Conservation (phyloP, 768 basidiomycete genomes). For the Psilocybe tampanensis region DNA sequence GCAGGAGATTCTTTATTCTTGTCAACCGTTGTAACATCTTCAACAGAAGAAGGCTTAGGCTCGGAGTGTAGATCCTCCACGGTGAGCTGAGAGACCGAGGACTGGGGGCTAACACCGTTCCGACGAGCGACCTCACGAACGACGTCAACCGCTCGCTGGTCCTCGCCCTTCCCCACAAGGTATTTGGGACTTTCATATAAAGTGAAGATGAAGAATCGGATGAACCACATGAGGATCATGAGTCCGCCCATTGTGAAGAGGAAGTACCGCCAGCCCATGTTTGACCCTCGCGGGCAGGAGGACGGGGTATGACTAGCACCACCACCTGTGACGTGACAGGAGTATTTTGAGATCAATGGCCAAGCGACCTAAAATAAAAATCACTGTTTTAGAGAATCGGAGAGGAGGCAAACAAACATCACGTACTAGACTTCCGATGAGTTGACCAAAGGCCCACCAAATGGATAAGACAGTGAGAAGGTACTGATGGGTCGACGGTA, state of each 20-base stretch:
- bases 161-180: slow-evolving; percentile 69
- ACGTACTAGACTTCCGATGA: slow-evolving; percentile 52
- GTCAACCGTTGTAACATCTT: too few species aligned
- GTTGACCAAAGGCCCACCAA: slow-evolving; percentile 82
- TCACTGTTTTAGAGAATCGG: slow-evolving; percentile 29
- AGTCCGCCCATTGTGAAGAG: slow-evolving; percentile 72
- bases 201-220: slow-evolving; percentile 56
- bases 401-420: neutral
- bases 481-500: slow-evolving; percentile 75
- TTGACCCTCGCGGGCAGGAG: slow-evolving; percentile 49
- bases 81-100: slow-evolving; percentile 43
- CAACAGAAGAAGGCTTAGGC: too few species aligned
- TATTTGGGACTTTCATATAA: slow-evolving; percentile 77
- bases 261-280: slow-evolving; percentile 80
- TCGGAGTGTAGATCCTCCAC: slow-evolving; percentile 55
- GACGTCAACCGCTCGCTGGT: slow-evolving; percentile 63
- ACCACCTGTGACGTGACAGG: slow-evolving; percentile 43
- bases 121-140: slow-evolving; percentile 62
- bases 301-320: neutral
- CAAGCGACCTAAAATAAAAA: slow-evolving; percentile 51
- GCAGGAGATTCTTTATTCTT: too few species aligned
- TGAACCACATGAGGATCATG: slow-evolving; percentile 61
- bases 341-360: slow-evolving; percentile 70
- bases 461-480: slow-evolving; percentile 74
- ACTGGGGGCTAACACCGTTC: slow-evolving; percentile 65